Percentiles rank a stretch among this genome's conserved stretches.
Evolutionary conservation across 2,329 filamentous ascomycete genomes (phyloP).

Genomic region (Fusarium oxysporum): DNA sequence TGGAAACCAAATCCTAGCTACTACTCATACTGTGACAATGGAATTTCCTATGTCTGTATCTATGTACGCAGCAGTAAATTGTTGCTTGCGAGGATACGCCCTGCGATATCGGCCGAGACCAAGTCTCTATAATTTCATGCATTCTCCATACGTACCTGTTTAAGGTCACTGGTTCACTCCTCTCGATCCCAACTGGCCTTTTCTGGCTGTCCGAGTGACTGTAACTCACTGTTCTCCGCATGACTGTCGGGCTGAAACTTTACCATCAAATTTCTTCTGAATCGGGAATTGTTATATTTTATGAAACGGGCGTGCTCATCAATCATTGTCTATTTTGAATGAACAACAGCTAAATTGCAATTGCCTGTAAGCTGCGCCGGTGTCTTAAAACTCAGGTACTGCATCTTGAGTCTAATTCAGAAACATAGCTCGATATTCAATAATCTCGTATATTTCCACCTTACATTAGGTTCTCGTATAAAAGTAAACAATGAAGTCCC

Average conservation of each 20-base stretch:
- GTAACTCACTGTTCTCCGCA: neutral
- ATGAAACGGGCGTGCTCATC: neutral
- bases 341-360: neutral
- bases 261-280: neutral
- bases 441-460: neutral
- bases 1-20: too few relatives aligned
- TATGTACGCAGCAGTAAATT: neutral
- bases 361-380: neutral
- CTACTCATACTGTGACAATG: neutral
- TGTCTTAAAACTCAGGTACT: neutral
- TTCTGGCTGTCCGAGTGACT: neutral
- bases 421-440: neutral
- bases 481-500: neutral
- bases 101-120: slow-evolving; percentile 21
- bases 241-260: neutral
- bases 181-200: neutral
- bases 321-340: neutral
- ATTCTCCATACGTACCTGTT: neutral
- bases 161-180: neutral
- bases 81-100: neutral
- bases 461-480: neutral
- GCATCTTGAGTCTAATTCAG: neutral
- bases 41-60: neutral
- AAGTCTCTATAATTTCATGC: neutral
- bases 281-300: neutral